phyloP scores from a whole-genome alignment of 306 rosid genomes.

The Morella rubra region DNA sequence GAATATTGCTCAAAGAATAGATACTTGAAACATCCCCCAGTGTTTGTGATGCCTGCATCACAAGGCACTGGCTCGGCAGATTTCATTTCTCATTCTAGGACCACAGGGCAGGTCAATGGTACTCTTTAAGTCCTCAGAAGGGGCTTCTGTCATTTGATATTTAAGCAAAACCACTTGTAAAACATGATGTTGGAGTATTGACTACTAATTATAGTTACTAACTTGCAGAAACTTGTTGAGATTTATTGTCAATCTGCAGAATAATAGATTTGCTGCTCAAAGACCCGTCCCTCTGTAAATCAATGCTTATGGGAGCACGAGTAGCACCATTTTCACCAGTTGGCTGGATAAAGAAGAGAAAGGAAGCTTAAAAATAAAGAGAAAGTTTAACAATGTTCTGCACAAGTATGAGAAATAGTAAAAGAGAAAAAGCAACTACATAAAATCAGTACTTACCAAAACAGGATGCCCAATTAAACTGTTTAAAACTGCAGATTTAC shows the following conservation, averaged over 20 bases:
- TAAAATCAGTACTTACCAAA: constrained; percentile 58
- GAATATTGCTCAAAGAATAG: neutral
- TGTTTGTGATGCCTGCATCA: neutral
- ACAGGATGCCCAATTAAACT: constrained; percentile 97
- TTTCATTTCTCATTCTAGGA: constrained; percentile 1
- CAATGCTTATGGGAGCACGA: constrained; percentile 89
- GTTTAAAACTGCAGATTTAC: constrained; percentile 91
- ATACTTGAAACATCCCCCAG: neutral
- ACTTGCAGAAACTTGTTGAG: constrained; percentile 98
- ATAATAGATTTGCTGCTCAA: constrained; percentile 93
- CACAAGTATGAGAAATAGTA: neutral
- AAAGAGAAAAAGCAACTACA: constrained; percentile 1
- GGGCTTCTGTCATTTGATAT: neutral
- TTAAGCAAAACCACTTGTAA: constrained; percentile 5
- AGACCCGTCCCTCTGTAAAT: constrained; percentile 79
- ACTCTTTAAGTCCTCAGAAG: neutral
- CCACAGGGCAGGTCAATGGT: neutral
- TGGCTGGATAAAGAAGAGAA: constrained; percentile 57
- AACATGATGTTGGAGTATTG: neutral
- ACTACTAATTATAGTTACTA: constrained; percentile 29
- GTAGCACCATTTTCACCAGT: constrained; percentile 99
- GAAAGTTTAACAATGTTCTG: neutral
- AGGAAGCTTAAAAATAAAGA: constrained; percentile 13
- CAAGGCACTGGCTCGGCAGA: neutral
- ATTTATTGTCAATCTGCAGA: constrained; percentile 88